Evolutionary conservation across 345 rosid species (phyloP), one percentile per base, ranked within the genome.

Genomic region (Lagerstroemia speciosa): DNA sequence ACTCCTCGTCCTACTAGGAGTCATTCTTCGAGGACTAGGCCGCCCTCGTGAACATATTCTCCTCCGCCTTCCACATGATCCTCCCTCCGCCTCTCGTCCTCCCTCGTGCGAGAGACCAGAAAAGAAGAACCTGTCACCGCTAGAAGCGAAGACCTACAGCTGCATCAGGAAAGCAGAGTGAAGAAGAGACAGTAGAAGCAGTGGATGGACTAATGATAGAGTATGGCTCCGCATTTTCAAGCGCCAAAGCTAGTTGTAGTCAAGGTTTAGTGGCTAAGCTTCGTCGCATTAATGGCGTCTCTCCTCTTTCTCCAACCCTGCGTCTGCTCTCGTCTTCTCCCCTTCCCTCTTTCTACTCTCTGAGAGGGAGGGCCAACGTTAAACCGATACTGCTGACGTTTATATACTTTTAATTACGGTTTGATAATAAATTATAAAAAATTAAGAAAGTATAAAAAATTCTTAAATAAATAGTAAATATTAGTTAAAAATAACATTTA

Each of bases 1-100:
- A 94, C 90, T 91, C 97, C 82, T 93, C 94, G 76, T 91, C 97
- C 76, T 87, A 93, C 22, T 90, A 85, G 26, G 81, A 87, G 0
- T 72, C 88, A 33, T 78, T 83, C 72, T 86, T 91, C 73, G 77
- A 71, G 65, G 79, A 82, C 74, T 97, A 89, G 58, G 87, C 65
- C 76, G 94, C 67, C 70, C 92, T 80, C n/a, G 87, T 73, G 69
- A 93, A 87, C 31, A 77, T 85, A 65, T 84, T 89, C 81, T 89
- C 94, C 74, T 83, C 84, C 72, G 96, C 82, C 74, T 81, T 91
- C 98, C 98, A 93, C 98, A 93, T 78, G 62, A 30, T 62, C 78
- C 78, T 77, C 82, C 69, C 64, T 9, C 29, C 60, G 3, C 60
- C 29, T 6, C 11, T 8, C 60, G 30, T 26, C 24, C 62, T 30